Base-by-base conservation (phyloP, 78 protist species). In the Blattamonas nauphoetae region DNA sequence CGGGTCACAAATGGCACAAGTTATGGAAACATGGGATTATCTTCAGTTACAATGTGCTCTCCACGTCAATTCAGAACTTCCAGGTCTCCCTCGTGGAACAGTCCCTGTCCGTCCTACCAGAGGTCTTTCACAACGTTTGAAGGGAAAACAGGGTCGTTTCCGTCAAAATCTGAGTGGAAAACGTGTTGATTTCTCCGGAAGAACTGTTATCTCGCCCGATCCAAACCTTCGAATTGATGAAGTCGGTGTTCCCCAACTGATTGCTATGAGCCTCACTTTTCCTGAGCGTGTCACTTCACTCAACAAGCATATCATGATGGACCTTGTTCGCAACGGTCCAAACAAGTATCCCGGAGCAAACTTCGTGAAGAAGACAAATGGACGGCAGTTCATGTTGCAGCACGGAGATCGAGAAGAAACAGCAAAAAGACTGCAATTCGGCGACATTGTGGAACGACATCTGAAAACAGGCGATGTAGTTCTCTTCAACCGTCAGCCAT, bases 171-270 rank as follows among this genome's bases (percentile, higher is more conserved):
- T 93, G 32, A 55, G 95, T 2, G 99, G 99, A 45, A 98, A 98
- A 91, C 97, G 99, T 41, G 99, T 97, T 36, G 97, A 98, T 84
- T 97, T 97, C 87, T 93, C 97, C 2, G 96, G 96, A 1, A 94
- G 99, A 42, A 97, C 99, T 0, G 99, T 98, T 63, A 98, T 98
- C 86, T 93, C 97, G 2, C 99, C 99, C 0, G 99, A 98, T 88
- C 99, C 99, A 21, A 97, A 98, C 91, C 88, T 98, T 5, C 41
- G 63, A 41, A 94, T 98, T 84, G 92, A 94, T 77, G 96, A 98
- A 85, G 97, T 95, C n/a, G 95, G 93, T 2, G 95, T 97, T 3
- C 99, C 99, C 0, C 84, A 44, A 4, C 91, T 71, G 45, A 91
- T 97, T 6, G 97, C 99, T 3, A 85, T 88, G 88, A 88, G 86